A percentile compares a stretch with the other conserved stretches of the same genome.
These are phyloP conservation scores for Epichloe scottii DNA, from an alignment of 2,329 filamentous ascomycete genomes.

Conservation along the genomic window DNA sequence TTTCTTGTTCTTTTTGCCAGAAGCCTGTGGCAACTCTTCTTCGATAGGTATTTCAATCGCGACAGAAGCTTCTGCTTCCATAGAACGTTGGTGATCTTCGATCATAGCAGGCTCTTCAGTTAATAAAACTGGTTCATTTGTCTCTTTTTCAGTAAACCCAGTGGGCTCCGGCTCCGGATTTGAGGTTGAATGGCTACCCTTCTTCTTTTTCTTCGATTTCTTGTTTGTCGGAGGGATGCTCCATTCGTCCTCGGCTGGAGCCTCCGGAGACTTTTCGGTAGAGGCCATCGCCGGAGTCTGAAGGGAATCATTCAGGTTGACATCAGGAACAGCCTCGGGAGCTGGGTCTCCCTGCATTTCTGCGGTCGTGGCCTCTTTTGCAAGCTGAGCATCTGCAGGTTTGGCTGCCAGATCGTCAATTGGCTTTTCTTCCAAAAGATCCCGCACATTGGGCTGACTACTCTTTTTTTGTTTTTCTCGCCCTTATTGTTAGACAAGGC, in stretches of 20 bases:
- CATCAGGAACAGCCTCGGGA: background rate
- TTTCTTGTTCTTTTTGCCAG: conserved; percentile 9
- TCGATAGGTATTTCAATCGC: background rate
- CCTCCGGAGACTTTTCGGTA: background rate
- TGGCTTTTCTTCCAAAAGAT: conserved; percentile 7
- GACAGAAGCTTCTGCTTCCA: background rate
- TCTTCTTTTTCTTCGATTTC: conserved; percentile 20
- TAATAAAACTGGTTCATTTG: background rate
- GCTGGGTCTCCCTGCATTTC: background rate
- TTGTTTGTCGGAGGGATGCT: conserved; percentile 9
- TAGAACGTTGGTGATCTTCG: background rate
- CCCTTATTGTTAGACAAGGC: conserved; percentile 16
- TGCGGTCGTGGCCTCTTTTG: background rate
- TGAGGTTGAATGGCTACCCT: conserved; percentile 15
- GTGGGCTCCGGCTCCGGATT: background rate
- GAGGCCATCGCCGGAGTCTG: background rate
- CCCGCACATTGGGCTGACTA: conserved; percentile 8
- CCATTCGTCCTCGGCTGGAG: conserved; percentile 10
- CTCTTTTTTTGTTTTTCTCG: conserved; percentile 22
- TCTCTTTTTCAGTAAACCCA: background rate
- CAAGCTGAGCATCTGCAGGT: background rate
- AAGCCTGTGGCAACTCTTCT: conserved; percentile 3
- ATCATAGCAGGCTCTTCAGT: conserved; percentile 3
- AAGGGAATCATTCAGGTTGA: background rate
- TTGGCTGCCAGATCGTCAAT: background rate